Base-by-base conservation (phyloP, 75 land plant genomes). In the Pinus taeda region DNA sequence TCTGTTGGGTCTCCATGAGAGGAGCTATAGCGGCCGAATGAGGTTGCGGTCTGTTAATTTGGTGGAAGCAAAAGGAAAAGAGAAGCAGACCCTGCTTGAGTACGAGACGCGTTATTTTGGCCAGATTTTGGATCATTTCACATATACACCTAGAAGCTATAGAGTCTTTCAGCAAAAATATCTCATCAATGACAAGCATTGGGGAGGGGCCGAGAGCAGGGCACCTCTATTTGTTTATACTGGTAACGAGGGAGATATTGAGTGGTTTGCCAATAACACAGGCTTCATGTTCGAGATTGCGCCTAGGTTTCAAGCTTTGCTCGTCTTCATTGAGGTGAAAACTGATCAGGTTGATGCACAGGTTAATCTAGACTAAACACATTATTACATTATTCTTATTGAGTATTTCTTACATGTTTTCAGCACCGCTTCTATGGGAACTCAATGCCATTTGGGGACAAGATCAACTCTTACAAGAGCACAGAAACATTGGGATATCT, bases 371-470 rank as follows among this genome's bases (percentile, higher is more conserved):
- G 62, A 22, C 22, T n/a, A 11, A n/a, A 18, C 20, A n/a, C 64
- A 11, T 62, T 15, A 62, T n/a, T 24, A n/a, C 15, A 18, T 55
- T 57, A 55, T 8, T 74, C 30, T 30, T 11, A 33, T 18, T 60
- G 20, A 37, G 33, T 57, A 0, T 58, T 24, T 75, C 36, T 75
- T 30, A 15, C 15, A n/a, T 57, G 15, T 24, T 64, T 80, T 66
- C 86, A 95, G 95, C 96, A 95, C 74, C 90, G 98, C 60, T 95
- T 73, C 64, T 95, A 93, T 78, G 98, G 98, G 21, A 73, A 86
- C 30, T 95, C 98, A 0, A 81, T 91, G 66, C 98, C 98, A 3
- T 89, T 81, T 71, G 91, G 90, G 37, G 74, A 78, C 29, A 57
- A 21, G 59, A 37, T 45, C 26, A 77, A 90, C 55, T 81, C 83